Conservation (phyloP, 208 protist species). For the Trypanosoma conorhini region DNA sequence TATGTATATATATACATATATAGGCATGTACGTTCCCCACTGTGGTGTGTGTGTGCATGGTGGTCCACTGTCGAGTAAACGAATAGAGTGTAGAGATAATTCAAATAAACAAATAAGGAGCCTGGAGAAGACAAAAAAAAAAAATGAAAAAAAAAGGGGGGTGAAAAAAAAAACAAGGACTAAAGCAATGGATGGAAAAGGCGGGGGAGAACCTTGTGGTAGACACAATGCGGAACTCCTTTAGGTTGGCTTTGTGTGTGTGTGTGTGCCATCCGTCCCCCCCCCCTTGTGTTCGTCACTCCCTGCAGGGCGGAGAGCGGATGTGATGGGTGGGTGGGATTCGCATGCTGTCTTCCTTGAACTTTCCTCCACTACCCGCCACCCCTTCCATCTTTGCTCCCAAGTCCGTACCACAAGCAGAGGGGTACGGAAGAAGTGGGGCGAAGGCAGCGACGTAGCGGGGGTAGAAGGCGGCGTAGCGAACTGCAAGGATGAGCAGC, state of each 20-base stretch:
- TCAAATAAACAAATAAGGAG: background rate
- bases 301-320: too few relatives aligned
- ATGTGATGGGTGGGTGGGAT: background rate
- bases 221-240: too few relatives aligned
- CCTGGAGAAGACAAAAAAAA: background rate
- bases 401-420: background rate
- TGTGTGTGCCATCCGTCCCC: too few relatives aligned
- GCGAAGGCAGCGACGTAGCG: background rate
- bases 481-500: constrained; percentile 8
- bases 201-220: too few relatives aligned
- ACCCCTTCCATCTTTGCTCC: background rate
- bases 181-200: background rate
- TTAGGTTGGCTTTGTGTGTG: too few relatives aligned
- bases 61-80: too few relatives aligned
- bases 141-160: too few relatives aligned
- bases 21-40: background rate
- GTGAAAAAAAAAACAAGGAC: background rate
- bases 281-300: too few relatives aligned
- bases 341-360: background rate
- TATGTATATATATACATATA: background rate
- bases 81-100: background rate
- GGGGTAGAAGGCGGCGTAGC: background rate
- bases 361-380: background rate
- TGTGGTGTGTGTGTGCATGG: too few relatives aligned
- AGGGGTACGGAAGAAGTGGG: background rate